Evolutionary conservation across 108 stramenopile genomes (phyloP), one percentile per base, ranked within the genome.

Genomic region (Nitzschia sp.): DNA sequence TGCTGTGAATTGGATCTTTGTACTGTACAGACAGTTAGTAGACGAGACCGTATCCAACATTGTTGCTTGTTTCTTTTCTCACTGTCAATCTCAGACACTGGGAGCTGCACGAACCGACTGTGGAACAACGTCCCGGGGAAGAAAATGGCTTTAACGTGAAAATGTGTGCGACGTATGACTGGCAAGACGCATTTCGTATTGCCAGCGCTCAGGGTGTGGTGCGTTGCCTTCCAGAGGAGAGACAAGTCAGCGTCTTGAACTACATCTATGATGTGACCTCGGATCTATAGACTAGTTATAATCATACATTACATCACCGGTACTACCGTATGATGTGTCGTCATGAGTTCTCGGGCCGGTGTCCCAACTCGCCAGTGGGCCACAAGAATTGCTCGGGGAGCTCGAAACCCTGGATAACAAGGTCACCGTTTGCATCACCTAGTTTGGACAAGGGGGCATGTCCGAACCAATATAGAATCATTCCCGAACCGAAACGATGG

Each of bases 381-480:
- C 86, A 63, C 74, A 93, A 47, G 52, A 88, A 77, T 22, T 72
- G 41, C 26, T 79, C 75, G 6, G 89, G 92, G 26, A 91, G 52
- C 45, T 84, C 52, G 62, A 84, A 85, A 5, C 81, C 83, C 27
- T 60, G 17, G 41, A 94, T 86, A 21, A 75, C 58, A n/a, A 91
- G 53, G 67, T 91, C 89, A 30, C 85, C 86, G 46, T 80, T 68
- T 2, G 83, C 81, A 64, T 91, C 78, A 4, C 71, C 72, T 38
- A 94, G 63, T 58, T 47, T 71, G 16, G 81, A 79, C 36, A 89
- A 50, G 5, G 92, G 92, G 34, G 92, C 92, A 64, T 94, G 92
- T 6, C 92, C 92, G 80, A 94, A 91, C 87, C 88, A 94, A 77
- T 94, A 94, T 0, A 94, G 27, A 45, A 94, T 61, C 31, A 94